phyloP scores from a whole-genome alignment of 2,329 filamentous ascomycete genomes.

The Sporothrix pallida region DNA sequence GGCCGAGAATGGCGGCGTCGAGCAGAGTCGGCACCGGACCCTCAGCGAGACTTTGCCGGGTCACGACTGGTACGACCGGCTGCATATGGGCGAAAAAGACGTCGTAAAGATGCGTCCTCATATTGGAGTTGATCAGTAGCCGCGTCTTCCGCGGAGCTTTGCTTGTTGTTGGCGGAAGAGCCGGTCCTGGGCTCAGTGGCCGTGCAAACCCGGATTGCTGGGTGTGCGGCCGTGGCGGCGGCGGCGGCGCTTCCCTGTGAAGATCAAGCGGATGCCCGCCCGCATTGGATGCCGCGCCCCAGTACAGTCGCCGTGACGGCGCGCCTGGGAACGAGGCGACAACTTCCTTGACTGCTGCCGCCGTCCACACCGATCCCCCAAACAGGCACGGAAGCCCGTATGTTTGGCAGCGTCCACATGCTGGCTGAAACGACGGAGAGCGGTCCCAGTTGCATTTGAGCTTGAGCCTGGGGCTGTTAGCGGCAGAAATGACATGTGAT shows the following conservation, averaged over 20 bases:
- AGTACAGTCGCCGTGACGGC: conserved; percentile 2
- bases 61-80: conserved; percentile 5
- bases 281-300: conserved; percentile 3
- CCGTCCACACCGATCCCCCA: background rate
- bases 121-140: conserved; percentile 14
- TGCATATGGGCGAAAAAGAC: conserved; percentile 6
- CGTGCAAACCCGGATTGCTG: background rate
- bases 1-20: conserved; percentile 14
- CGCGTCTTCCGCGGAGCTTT: background rate
- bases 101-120: conserved; percentile 1
- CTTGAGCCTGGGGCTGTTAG: background rate
- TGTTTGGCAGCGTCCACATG: background rate
- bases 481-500: too few species aligned
- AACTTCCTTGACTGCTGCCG: background rate
- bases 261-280: background rate
- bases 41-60: background rate
- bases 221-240: background rate
- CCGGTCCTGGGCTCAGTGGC: background rate
- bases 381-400: background rate
- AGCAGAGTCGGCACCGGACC: background rate
- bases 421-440: background rate
- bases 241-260: conserved; percentile 2
- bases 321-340: conserved; percentile 11
- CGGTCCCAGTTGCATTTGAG: conserved; percentile 11
- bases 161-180: too few species aligned